Evolutionary conservation across 2,329 filamentous ascomycete genomes (phyloP), one percentile per base, ranked within the genome.

Genomic region (Microsporum audouinii): DNA sequence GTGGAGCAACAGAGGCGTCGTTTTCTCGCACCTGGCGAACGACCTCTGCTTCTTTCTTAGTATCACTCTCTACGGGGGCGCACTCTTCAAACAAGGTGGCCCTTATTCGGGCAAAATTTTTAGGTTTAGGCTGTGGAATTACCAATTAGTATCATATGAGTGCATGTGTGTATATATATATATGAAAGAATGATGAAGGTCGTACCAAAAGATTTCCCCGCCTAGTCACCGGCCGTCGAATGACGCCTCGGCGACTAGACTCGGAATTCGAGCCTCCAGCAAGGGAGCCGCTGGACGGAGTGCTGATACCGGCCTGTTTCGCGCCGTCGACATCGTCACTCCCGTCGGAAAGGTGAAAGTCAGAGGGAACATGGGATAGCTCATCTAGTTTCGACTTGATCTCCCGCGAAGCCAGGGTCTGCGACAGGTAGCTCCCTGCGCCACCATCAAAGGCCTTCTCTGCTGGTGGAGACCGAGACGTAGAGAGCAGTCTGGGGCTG

Each of bases 21-120:
- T 87, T 92, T 72, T 97, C 94, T 47, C 91, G 88, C 33, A 97
- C 91, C 74, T 96, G 94, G 58, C 90, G 88, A 64, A 99, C 90
- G 3, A 97, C 94, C 74, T 97, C 92, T 41, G 92, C 91, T 77
- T 99, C 94, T 43, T 91, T 87, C 59, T 88, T 86, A 61, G 90
- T 85, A 73, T 99, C 94, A 47, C 88, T 87, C 68, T 99, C 94
- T 7, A 95, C 80, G 0, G 94, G 94, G 0, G 91, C 85, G 14
- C 84, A 83, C 76, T 99, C 94, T 75, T 99, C 94, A 61, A 89
- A 81, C 0, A 99, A 80, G 2, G 91, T 91, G 6, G 92, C 94
- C 63, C 89, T 85, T 66, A 99, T 96, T 8, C 94, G 87, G 3
- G 91, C 91, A 73, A 99, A 99, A 0, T 88, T 91, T 76, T 96